Evolutionary conservation across 176 grass and related monocot species (phyloP).

Genomic region (Aechmea fasciata): DNA sequence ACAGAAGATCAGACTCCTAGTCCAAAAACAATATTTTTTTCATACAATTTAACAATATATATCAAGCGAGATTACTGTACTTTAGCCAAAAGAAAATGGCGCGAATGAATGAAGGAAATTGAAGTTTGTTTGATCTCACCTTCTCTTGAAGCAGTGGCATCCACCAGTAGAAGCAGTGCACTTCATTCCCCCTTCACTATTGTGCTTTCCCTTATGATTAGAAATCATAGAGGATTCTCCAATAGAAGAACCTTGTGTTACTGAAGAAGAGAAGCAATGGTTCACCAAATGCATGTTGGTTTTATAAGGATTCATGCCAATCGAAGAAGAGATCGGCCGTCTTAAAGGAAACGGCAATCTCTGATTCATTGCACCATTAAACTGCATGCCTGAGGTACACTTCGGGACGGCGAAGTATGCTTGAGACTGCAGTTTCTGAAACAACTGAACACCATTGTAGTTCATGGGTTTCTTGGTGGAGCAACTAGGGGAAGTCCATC

Average conservation of each 20-base stretch:
- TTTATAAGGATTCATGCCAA: neutral
- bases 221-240: neutral
- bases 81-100: too few species aligned
- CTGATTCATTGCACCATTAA: neutral
- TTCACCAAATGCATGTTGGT: neutral
- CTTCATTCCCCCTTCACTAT: neutral
- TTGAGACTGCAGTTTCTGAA: too few species aligned
- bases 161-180: slow-evolving; percentile 7
- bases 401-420: neutral
- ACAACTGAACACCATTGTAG: too few species aligned
- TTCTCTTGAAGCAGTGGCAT: slow-evolving; percentile 15
- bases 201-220: slow-evolving; percentile 2
- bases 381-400: neutral
- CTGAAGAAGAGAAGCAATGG: slow-evolving; percentile 3
- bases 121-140: slow-evolving; percentile 4
- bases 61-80: too few species aligned
- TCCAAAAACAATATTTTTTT: too few species aligned
- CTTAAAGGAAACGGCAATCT: neutral
- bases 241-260: neutral
- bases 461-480: neutral
- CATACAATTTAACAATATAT: too few species aligned
- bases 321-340: neutral
- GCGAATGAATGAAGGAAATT: neutral
- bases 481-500: neutral
- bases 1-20: too few species aligned